phyloP scores from a whole-genome alignment of 139 green algal genomes.

The Marvania coccoides region DNA sequence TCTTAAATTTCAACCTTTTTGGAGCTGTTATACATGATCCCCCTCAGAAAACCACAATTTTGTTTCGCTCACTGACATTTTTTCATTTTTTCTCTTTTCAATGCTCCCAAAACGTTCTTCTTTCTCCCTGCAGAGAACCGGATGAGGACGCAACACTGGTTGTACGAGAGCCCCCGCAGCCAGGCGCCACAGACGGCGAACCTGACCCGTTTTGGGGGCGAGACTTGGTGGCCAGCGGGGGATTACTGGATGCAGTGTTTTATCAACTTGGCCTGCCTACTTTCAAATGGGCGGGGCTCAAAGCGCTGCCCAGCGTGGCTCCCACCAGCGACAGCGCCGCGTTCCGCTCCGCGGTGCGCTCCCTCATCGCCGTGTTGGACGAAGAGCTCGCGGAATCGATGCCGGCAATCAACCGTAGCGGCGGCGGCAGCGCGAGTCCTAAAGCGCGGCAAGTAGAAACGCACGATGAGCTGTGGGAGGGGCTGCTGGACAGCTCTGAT shows the following conservation, averaged over 20 bases:
- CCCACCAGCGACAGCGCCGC: neutral
- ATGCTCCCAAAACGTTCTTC: no score
- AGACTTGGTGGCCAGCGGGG: slow-evolving; percentile 38
- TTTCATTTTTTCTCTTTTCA: no score
- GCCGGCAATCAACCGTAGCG: neutral
- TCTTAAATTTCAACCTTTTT: no score
- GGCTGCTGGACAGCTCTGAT: slow-evolving; percentile 19
- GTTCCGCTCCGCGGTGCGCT: slow-evolving; percentile 10
- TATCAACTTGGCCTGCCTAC: slow-evolving; percentile 28
- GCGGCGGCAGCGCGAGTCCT: neutral
- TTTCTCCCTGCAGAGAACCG: slow-evolving; percentile 2
- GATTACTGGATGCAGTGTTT: slow-evolving; percentile 43
- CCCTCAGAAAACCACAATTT: no score
- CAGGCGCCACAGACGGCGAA: no score
- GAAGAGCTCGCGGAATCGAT: slow-evolving; percentile 13
- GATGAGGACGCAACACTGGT: slow-evolving; percentile 15
- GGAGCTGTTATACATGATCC: no score
- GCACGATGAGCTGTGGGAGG: slow-evolving; percentile 17
- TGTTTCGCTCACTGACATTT: no score
- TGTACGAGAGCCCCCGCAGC: no score
- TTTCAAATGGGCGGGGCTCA: slow-evolving; percentile 21
- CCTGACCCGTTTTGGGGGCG: slow-evolving; percentile 56
- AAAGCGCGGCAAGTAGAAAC: neutral
- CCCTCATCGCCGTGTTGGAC: slow-evolving; percentile 22
- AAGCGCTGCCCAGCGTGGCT: slow-evolving; percentile 26